These are phyloP conservation scores for Stachybotrys elegans DNA, from an alignment of 2,329 filamentous ascomycete species.

Conservation along the genomic window DNA sequence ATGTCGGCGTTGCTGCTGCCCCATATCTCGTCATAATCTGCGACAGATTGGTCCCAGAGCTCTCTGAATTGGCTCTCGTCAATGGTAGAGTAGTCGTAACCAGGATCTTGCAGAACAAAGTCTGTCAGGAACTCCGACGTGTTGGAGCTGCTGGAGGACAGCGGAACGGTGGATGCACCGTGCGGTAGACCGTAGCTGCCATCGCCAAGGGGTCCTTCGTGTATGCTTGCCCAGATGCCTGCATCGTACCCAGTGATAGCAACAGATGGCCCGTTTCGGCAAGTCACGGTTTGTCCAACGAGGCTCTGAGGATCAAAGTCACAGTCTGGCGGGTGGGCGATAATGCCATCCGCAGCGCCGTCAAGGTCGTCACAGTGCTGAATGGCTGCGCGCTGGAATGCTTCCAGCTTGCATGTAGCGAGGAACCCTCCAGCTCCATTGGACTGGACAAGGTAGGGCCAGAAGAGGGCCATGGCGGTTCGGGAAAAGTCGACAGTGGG, in stretches of 20 bases:
- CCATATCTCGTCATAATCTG: not conserved
- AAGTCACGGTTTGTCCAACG: not conserved
- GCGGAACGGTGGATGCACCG: not conserved
- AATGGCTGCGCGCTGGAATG: not conserved
- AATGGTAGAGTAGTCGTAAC: constrained; percentile 1
- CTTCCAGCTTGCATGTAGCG: not conserved
- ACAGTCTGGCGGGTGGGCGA: not conserved
- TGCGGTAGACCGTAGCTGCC: not conserved
- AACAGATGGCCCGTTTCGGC: not conserved
- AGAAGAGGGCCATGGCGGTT: not conserved
- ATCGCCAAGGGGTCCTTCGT: not conserved
- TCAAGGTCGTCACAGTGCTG: not conserved
- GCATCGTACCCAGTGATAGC: not conserved
- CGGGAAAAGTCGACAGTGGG: not conserved
- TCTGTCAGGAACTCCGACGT: not conserved
- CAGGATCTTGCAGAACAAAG: not conserved
- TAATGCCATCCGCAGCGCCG: not conserved
- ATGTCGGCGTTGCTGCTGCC: not conserved
- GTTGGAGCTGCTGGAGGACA: not conserved
- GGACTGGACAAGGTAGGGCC: not conserved
- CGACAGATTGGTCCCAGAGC: not conserved
- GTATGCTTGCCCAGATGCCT: not conserved
- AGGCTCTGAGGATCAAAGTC: not conserved
- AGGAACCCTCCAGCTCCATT: not conserved
- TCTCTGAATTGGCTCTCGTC: not conserved